phyloP scores from a whole-genome alignment of 1,139 yeast species.

The Debaryomyces udenii region DNA sequence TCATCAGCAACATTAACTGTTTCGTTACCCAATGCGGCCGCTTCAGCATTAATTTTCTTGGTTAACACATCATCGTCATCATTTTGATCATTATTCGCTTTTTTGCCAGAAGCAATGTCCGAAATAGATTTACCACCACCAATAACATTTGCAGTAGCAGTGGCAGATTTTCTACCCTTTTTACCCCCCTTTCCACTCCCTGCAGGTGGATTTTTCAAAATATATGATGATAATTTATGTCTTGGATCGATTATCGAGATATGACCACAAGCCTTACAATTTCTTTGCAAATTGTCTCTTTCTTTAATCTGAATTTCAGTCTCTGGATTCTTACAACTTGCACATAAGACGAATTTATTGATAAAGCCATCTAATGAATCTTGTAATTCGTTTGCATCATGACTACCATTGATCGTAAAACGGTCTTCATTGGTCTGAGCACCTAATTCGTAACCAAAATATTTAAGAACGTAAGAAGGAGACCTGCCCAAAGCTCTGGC shows the following conservation, averaged over 20 bases:
- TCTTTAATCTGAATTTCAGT: constrained; percentile 85
- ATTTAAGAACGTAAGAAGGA: constrained; percentile 86
- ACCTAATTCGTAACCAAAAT: constrained; percentile 95
- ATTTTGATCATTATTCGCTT: constrained; percentile 28
- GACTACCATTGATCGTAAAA: constrained; percentile 92
- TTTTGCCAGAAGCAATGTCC: constrained; percentile 68
- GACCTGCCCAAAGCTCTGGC: constrained; percentile 96
- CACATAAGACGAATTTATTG: constrained; percentile 89
- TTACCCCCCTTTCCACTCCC: constrained; percentile 47
- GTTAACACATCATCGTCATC: constrained; percentile 73
- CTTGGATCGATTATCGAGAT: constrained; percentile 82
- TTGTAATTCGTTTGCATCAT: constrained; percentile 87
- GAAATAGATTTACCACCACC: constrained; percentile 85
- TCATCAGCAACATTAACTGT: constrained; percentile 77
- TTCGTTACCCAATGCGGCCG: constrained; percentile 60
- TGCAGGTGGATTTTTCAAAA: constrained; percentile 90
- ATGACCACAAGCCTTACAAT: constrained; percentile 98
- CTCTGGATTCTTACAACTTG: constrained; percentile 95
- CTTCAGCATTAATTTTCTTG: constrained; percentile 82
- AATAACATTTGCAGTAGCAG: constrained; percentile 88
- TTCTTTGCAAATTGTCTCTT: constrained; percentile 78
- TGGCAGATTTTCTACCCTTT: constrained; percentile 71
- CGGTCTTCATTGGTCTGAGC: constrained; percentile 92
- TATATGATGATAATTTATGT: constrained; percentile 83
- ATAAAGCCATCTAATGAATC: constrained; percentile 94